These are phyloP conservation scores for Plasmopara halstedii DNA, from an alignment of 352 stramenopile genomes.

Conservation along the genomic window DNA sequence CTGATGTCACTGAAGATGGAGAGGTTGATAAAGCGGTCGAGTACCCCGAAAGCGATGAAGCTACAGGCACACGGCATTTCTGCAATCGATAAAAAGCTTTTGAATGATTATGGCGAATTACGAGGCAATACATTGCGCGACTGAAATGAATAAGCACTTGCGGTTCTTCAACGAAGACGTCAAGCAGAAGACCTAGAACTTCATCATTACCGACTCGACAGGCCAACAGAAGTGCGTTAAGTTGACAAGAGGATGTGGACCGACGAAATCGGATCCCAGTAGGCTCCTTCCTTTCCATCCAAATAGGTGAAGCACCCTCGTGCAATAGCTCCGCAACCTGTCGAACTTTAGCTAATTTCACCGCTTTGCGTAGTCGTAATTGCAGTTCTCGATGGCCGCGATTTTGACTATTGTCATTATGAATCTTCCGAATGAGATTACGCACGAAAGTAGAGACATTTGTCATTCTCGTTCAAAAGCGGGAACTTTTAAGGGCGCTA, in stretches of 20 bases:
- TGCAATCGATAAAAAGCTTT: constrained; percentile 49
- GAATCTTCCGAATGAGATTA: constrained; percentile 39
- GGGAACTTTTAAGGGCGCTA: neutral
- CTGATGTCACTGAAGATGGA: constrained; percentile 8
- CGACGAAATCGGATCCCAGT: constrained; percentile 8
- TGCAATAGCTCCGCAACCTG: constrained; percentile 51
- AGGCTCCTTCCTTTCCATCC: constrained; percentile 24
- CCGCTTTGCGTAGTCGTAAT: constrained; percentile 51
- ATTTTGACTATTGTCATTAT: neutral
- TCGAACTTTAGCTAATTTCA: constrained; percentile 29
- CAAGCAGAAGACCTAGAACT: constrained; percentile 49
- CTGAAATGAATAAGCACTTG: constrained; percentile 40
- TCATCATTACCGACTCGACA: constrained; percentile 41
- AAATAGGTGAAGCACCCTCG: constrained; percentile 47
- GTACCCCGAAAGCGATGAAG: constrained; percentile 19
- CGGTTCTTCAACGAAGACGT: constrained; percentile 47
- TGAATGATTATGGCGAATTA: constrained; percentile 55
- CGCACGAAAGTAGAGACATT: constrained; percentile 39
- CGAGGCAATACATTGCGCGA: constrained; percentile 57
- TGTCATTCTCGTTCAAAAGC: constrained; percentile 19
- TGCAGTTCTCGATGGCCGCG: constrained; percentile 18
- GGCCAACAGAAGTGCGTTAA: constrained; percentile 58
- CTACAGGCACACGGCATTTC: constrained; percentile 28
- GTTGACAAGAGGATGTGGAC: constrained; percentile 15
- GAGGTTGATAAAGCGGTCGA: constrained; percentile 8